phyloP scores from a whole-genome alignment of 192 early-diverging fungal species.

The Jimgerdemannia lactiflua region DNA sequence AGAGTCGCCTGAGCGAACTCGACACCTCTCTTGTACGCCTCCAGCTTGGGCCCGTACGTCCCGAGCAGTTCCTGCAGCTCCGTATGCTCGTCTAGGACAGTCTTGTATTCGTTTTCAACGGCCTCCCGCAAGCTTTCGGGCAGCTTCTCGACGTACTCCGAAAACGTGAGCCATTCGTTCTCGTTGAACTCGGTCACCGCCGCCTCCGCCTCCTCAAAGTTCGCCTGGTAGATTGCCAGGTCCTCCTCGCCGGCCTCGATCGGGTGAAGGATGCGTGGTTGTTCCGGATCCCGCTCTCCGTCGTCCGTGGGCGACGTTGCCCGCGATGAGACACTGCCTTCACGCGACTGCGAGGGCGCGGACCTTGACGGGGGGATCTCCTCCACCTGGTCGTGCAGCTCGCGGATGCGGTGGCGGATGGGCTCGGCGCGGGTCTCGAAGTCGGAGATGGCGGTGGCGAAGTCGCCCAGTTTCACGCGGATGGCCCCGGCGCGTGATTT shows the following conservation, averaged over 20 bases:
- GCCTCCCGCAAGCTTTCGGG: background rate
- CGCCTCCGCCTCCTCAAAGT: background rate
- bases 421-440: background rate
- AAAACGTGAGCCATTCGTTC: background rate
- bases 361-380: background rate
- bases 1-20: background rate
- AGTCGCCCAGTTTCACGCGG: background rate
- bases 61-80: background rate
- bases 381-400: background rate
- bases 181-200: background rate
- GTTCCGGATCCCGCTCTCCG: background rate
- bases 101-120: background rate
- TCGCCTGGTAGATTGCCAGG: background rate
- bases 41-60: background rate
- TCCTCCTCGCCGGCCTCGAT: background rate
- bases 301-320: background rate
- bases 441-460: background rate
- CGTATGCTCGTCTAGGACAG: background rate
- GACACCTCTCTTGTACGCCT: background rate
- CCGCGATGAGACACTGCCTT: background rate
- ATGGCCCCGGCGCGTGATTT: slow-evolving; percentile 7
- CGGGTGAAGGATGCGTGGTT: background rate
- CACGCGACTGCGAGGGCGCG: background rate
- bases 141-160: background rate
- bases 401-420: background rate